These are phyloP conservation scores for Elongisporangium undulatum DNA, from an alignment of 352 stramenopile species.

Conservation along the genomic window DNA sequence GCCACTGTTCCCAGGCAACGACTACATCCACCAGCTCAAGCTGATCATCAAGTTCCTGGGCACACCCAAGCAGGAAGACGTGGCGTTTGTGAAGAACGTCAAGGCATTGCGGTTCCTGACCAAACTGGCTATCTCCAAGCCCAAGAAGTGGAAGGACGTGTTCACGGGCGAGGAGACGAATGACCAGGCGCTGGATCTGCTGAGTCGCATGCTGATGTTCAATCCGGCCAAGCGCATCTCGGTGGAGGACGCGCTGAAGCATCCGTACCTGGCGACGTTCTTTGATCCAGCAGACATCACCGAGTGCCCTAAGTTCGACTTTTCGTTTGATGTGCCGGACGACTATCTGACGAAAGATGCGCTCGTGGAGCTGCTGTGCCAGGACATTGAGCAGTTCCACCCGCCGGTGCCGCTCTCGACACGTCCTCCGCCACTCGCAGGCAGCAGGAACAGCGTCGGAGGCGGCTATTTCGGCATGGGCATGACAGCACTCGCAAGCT, in stretches of 20 bases:
- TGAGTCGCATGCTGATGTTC: slow-evolving; percentile 66
- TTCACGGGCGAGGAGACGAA: slow-evolving; percentile 46
- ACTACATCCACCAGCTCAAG: slow-evolving; percentile 84
- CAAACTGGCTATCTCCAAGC: slow-evolving; percentile 67
- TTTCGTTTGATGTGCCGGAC: slow-evolving; percentile 63
- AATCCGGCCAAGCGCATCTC: slow-evolving; percentile 74
- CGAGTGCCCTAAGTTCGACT: slow-evolving; percentile 40
- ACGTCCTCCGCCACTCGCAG: slow-evolving; percentile 8
- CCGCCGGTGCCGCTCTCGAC: slow-evolving; percentile 18
- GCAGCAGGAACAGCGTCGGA: slow-evolving; percentile 6
- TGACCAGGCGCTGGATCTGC: slow-evolving; percentile 47
- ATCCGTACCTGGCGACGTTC: slow-evolving; percentile 83
- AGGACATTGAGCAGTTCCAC: slow-evolving; percentile 65
- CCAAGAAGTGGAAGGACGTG: slow-evolving; percentile 60
- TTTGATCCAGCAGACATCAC: slow-evolving; percentile 72
- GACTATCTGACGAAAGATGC: slow-evolving; percentile 58
- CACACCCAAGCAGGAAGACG: slow-evolving; percentile 73
- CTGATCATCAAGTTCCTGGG: slow-evolving; percentile 72
- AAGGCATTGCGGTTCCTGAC: slow-evolving; percentile 89
- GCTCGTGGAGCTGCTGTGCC: slow-evolving; percentile 47
- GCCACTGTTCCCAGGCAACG: slow-evolving; percentile 91
- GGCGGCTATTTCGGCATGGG: slow-evolving; percentile 45
- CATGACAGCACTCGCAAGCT: slow-evolving; percentile 49
- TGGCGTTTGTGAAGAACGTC: slow-evolving; percentile 84
- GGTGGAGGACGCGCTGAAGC: slow-evolving; percentile 42